Conservation (phyloP, 768 basidiomycete genomes). For the Xanthoconium stramineum region DNA sequence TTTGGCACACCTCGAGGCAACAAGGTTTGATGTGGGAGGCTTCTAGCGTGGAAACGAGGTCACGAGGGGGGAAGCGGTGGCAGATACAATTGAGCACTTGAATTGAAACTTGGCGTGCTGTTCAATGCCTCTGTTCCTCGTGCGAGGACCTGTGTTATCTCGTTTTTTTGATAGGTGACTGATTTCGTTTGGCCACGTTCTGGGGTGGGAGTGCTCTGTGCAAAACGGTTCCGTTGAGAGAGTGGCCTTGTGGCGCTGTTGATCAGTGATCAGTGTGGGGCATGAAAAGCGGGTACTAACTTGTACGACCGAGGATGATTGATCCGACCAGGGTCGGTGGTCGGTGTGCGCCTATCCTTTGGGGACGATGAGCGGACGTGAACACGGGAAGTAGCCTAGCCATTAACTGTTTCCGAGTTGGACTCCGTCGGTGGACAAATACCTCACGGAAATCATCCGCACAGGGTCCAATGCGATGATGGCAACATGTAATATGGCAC, state of each 20-base stretch:
- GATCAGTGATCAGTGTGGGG: neutral
- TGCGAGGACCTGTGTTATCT: no score
- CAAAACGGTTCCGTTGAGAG: slow-evolving; percentile 17
- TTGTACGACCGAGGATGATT: neutral
- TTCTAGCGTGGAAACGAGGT: slow-evolving; percentile 8
- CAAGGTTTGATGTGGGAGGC: slow-evolving; percentile 25
- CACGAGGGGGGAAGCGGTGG: slow-evolving; percentile 12
- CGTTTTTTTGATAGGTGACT: neutral
- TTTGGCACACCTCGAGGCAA: slow-evolving; percentile 26
- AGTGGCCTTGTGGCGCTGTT: neutral
- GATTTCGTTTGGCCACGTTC: slow-evolving; percentile 21
- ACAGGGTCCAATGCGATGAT: slow-evolving; percentile 21
- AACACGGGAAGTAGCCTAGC: slow-evolving; percentile 1
- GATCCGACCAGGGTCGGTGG: neutral
- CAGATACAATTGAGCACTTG: slow-evolving; percentile 6
- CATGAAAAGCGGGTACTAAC: neutral
- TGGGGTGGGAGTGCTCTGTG: slow-evolving; percentile 17
- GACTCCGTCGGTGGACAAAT: neutral
- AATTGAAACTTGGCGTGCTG: no score
- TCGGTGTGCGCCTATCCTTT: neutral
- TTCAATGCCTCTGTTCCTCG: no score
- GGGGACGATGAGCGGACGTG: neutral
- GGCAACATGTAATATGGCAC: slow-evolving; percentile 4
- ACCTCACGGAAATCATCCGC: slow-evolving; percentile 21
- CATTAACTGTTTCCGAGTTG: neutral